phyloP scores from a whole-genome alignment of 1,284 basidiomycete species.

The Ceratobasidium sp. region DNA sequence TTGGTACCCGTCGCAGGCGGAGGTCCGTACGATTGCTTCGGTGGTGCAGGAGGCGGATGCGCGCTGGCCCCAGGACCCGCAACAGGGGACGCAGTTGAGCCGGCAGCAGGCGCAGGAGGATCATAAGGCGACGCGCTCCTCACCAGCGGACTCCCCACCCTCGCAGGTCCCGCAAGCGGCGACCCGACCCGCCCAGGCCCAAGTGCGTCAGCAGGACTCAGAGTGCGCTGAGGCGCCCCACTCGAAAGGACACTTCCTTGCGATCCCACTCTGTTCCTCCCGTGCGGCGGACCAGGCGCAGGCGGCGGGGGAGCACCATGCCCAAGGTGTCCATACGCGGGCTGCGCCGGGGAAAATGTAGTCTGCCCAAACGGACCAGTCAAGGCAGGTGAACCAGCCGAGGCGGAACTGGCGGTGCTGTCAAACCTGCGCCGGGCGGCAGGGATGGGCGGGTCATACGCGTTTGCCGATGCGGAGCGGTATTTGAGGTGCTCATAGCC shows the following conservation, averaged over 20 bases:
- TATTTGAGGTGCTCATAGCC: constrained; percentile 51
- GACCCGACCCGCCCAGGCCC: constrained; percentile 26
- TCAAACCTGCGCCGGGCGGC: constrained; percentile 39
- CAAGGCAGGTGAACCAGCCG: constrained; percentile 23
- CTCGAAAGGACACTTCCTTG: constrained; percentile 13
- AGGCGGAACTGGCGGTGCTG: constrained; percentile 29
- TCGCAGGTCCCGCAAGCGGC: constrained; percentile 24
- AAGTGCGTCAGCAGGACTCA: constrained; percentile 36
- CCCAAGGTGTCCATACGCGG: constrained; percentile 17
- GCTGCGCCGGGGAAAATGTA: constrained; percentile 18
- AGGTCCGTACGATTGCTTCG: neutral
- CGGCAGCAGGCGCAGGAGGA: constrained; percentile 22
- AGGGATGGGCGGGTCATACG: constrained; percentile 81
- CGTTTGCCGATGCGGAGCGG: constrained; percentile 73
- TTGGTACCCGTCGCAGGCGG: constrained; percentile 36
- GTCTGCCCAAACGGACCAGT: constrained; percentile 28
- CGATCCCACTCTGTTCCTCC: neutral
- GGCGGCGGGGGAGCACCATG: constrained; percentile 17
- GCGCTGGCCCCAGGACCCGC: neutral
- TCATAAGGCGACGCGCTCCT: constrained; percentile 23
- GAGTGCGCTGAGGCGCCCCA: constrained; percentile 4
- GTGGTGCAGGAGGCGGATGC: constrained; percentile 16
- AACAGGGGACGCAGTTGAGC: neutral
- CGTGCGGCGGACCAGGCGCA: constrained; percentile 5
- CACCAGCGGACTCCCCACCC: constrained; percentile 18